A percentile compares a stretch with the other conserved stretches of the same genome.
Conservation (phyloP, 257 asterid species). For the Lycium barbarum region DNA sequence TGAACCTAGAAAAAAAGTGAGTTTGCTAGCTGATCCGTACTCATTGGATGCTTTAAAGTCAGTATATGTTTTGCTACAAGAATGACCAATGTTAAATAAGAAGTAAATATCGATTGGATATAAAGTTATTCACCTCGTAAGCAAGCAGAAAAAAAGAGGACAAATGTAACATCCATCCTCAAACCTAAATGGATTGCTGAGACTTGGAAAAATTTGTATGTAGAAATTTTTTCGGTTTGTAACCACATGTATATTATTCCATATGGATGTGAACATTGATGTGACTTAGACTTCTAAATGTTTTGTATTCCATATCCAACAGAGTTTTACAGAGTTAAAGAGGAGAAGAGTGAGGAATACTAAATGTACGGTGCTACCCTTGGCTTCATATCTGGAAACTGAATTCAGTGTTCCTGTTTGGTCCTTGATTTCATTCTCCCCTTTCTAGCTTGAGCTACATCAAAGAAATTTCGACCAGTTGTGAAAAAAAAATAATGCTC, state of each 20-base stretch:
- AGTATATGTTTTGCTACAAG: background rate
- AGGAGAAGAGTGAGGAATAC: background rate
- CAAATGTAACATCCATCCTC: background rate
- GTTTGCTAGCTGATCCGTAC: background rate
- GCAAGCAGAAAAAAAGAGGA: background rate
- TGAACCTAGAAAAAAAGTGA: background rate
- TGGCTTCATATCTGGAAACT: conserved; percentile 22
- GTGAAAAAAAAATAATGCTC: background rate
- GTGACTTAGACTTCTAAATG: background rate
- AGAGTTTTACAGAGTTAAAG: background rate
- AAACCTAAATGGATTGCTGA: background rate
- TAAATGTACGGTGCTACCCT: background rate
- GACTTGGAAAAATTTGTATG: background rate
- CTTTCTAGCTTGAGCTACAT: background rate
- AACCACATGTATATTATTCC: background rate
- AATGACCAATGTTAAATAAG: background rate
- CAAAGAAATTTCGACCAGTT: background rate
- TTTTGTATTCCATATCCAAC: background rate
- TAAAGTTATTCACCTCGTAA: background rate
- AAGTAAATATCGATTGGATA: background rate
- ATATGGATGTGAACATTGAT: conserved; percentile 5
- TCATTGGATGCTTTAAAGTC: background rate
- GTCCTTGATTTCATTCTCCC: background rate
- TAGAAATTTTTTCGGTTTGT: conserved; percentile 11
- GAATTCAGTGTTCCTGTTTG: background rate